Evolutionary conservation across 208 protist genomes (phyloP).

Genomic region (Entamoeba invadens): DNA sequence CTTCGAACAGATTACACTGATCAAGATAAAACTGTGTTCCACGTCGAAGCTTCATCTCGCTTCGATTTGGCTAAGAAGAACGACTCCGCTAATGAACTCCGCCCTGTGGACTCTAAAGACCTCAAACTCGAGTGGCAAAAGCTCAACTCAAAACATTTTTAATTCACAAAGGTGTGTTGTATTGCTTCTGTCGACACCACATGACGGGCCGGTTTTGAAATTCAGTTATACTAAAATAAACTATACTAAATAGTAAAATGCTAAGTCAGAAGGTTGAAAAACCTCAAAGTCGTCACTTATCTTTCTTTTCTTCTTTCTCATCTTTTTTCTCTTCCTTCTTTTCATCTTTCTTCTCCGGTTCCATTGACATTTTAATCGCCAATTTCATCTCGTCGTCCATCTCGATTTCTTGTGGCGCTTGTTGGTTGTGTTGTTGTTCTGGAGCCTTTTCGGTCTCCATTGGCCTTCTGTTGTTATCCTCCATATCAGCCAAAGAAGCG

Average conservation of each 20-base stretch:
- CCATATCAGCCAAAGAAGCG: neutral
- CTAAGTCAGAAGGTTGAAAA: no score
- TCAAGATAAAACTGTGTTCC: neutral
- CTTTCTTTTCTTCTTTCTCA: neutral
- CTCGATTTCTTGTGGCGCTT: neutral
- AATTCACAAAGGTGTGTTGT: no score
- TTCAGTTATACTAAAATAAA: no score
- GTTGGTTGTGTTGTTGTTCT: neutral
- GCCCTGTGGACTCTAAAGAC: neutral
- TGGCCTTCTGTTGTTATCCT: no score
- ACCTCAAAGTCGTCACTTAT: no score
- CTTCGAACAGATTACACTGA: neutral
- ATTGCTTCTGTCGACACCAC: no score
- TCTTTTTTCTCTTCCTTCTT: neutral
- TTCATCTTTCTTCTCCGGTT: neutral
- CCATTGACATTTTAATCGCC: neutral
- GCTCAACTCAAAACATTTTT: no score
- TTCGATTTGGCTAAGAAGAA: neutral
- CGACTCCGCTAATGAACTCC: neutral
- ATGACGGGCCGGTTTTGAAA: no score
- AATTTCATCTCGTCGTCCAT: neutral
- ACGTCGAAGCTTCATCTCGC: neutral
- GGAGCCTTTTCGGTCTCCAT: neutral
- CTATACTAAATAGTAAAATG: no score
- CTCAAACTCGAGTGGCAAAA: neutral